Evolutionary conservation across 768 basidiomycete species (phyloP).

Genomic region (Boletus vinaceobasis): DNA sequence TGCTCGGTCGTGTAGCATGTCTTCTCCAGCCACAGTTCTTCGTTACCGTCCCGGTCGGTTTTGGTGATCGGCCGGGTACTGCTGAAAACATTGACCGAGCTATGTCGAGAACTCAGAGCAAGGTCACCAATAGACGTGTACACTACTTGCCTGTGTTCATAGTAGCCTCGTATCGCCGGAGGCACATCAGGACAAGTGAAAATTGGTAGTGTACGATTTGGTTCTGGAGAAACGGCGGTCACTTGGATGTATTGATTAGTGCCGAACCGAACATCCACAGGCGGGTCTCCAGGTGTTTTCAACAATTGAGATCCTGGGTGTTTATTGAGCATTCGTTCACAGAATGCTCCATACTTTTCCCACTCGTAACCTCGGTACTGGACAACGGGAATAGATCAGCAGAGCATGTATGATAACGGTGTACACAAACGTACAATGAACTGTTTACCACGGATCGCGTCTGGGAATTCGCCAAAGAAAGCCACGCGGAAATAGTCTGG

Average conservation of each 20-base stretch:
- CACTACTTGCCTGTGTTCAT: constrained; percentile 70
- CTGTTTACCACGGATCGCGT: constrained; percentile 80
- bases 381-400: neutral
- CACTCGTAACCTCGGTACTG: constrained; percentile 93
- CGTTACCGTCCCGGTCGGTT: constrained; percentile 56
- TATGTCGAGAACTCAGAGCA: constrained; percentile 28
- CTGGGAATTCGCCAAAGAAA: constrained; percentile 90
- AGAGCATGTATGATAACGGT: neutral
- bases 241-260: constrained; percentile 87
- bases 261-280: constrained; percentile 76
- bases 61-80: constrained; percentile 68
- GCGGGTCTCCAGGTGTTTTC: constrained; percentile 69
- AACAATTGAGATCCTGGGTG: constrained; percentile 82
- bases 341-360: constrained; percentile 89
- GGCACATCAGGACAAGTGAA: constrained; percentile 87
- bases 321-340: constrained; percentile 89
- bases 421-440: constrained; percentile 65
- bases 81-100: constrained; percentile 82
- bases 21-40: constrained; percentile 87
- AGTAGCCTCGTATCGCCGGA: constrained; percentile 74
- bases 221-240: constrained; percentile 80
- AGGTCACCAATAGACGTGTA: neutral
- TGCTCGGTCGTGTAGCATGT: constrained; percentile 84
- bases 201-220: constrained; percentile 69
- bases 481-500: constrained; percentile 92